Conservation (phyloP, 768 basidiomycete species). For the Kwoniella sp. region DNA sequence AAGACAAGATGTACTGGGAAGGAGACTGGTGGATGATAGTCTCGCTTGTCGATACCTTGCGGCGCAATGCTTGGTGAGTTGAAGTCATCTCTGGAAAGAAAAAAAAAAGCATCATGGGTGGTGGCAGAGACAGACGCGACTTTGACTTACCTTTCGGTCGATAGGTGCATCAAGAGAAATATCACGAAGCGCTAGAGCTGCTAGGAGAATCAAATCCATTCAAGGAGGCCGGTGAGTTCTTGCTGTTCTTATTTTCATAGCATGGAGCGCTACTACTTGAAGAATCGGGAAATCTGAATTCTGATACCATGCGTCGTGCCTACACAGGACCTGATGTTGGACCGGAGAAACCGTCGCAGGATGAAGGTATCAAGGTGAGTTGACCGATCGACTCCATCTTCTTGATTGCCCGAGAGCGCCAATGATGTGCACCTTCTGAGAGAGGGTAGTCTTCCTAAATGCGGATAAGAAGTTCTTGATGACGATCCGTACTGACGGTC, state of each 20-base stretch:
- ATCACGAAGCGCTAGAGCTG: slow-evolving; percentile 88
- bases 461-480: background rate
- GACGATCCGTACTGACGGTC: slow-evolving; percentile 2
- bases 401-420: too few relatives aligned
- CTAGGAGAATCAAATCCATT: slow-evolving; percentile 92
- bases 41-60: slow-evolving; percentile 94
- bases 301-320: background rate
- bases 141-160: slow-evolving; percentile 11
- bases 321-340: slow-evolving; percentile 63
- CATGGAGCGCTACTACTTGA: too few relatives aligned
- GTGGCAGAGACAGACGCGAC: slow-evolving; percentile 2
- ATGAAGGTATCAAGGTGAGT: slow-evolving; percentile 92
- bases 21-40: slow-evolving; percentile 84
- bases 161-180: slow-evolving; percentile 82
- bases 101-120: too few relatives aligned
- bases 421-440: too few relatives aligned
- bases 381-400: background rate
- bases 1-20: slow-evolving; percentile 59
- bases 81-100: slow-evolving; percentile 1
- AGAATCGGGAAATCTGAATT: too few relatives aligned
- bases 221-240: slow-evolving; percentile 64
- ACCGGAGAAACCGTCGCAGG: slow-evolving; percentile 74
- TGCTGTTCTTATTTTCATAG: too few relatives aligned
- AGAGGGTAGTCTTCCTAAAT: background rate
- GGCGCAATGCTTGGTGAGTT: slow-evolving; percentile 82